phyloP scores from a whole-genome alignment of 148 eudicot genomes.

The Pharnaceum exiguum region DNA sequence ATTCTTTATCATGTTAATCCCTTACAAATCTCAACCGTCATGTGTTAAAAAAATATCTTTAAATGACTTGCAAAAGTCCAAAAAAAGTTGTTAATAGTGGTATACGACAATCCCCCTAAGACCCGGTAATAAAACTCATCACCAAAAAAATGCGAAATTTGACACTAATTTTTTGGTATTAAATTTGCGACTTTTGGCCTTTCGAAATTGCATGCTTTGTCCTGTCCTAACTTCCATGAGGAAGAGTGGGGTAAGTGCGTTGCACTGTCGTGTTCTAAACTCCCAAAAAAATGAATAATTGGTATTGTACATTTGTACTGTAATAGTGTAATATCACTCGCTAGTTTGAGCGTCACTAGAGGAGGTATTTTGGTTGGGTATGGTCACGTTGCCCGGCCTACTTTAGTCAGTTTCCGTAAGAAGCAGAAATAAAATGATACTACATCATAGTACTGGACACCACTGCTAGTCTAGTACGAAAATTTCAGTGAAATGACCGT shows the following conservation, averaged over 20 bases:
- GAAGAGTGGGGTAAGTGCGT: not conserved
- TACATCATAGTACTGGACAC: not conserved
- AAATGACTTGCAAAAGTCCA: not conserved
- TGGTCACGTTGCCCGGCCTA: conserved; percentile 6
- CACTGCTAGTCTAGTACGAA: not conserved
- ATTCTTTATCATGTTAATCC: no score
- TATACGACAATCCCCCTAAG: no score
- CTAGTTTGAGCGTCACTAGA: not conserved
- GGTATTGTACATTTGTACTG: no score
- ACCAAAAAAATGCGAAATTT: no score
- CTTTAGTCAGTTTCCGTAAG: conserved; percentile 3
- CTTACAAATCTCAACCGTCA: conserved; percentile 12
- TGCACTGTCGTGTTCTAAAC: not conserved
- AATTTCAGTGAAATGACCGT: not conserved
- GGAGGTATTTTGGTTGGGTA: not conserved
- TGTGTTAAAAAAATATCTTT: no score
- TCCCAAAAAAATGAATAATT: no score
- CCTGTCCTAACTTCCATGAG: not conserved
- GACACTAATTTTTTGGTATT: not conserved
- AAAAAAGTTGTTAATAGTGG: not conserved
- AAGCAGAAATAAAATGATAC: not conserved
- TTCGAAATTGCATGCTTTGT: not conserved
- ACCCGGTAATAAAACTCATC: no score
- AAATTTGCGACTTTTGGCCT: not conserved
- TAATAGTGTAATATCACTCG: no score